These are phyloP conservation scores for Penicillium goetzii DNA, from an alignment of 495 filamentous ascomycete species.

Conservation along the genomic window DNA sequence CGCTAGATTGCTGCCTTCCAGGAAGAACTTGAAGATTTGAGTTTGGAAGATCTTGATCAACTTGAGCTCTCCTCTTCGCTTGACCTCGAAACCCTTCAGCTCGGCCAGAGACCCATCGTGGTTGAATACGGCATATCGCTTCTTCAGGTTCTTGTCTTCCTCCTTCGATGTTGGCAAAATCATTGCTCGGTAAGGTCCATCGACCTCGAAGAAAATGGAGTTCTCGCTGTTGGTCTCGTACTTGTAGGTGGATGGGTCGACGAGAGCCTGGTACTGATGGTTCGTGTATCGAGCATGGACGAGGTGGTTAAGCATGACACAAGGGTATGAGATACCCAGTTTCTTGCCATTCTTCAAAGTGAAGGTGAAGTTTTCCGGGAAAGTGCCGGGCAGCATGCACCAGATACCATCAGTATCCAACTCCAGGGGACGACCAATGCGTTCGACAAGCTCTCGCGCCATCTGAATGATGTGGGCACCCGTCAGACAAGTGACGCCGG, in stretches of 20 bases:
- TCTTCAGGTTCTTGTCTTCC: slow-evolving; percentile 99
- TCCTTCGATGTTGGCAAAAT: slow-evolving; percentile 96
- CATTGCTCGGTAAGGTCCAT: slow-evolving; percentile 97
- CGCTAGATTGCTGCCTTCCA: slow-evolving; percentile 81
- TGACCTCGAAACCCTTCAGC: slow-evolving; percentile 97
- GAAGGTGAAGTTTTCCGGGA: slow-evolving; percentile 96
- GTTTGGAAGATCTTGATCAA: slow-evolving; percentile 99
- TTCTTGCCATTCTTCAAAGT: slow-evolving; percentile 95
- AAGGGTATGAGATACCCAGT: slow-evolving; percentile 91
- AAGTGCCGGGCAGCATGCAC: slow-evolving; percentile 98
- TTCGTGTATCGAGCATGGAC: slow-evolving; percentile 97
- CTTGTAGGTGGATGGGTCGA: slow-evolving; percentile 75
- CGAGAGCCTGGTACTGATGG: slow-evolving; percentile 90
- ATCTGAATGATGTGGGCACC: slow-evolving; percentile 98
- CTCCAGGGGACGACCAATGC: slow-evolving; percentile 90
- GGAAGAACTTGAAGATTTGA: slow-evolving; percentile 98
- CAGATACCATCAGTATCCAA: slow-evolving; percentile 99
- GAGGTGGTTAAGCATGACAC: slow-evolving; percentile 98
- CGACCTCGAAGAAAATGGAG: slow-evolving; percentile 99
- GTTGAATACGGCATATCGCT: slow-evolving; percentile 98
- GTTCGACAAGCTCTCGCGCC: slow-evolving; percentile 90
- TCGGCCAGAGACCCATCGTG: slow-evolving; percentile 96
- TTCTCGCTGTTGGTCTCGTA: slow-evolving; percentile 98
- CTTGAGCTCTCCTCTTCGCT: slow-evolving; percentile 96
- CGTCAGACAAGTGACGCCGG: slow-evolving; percentile 95